Evolutionary conservation across 768 basidiomycete genomes (phyloP), one percentile per base, ranked within the genome.

Genomic region (Naematelia aurantialba): DNA sequence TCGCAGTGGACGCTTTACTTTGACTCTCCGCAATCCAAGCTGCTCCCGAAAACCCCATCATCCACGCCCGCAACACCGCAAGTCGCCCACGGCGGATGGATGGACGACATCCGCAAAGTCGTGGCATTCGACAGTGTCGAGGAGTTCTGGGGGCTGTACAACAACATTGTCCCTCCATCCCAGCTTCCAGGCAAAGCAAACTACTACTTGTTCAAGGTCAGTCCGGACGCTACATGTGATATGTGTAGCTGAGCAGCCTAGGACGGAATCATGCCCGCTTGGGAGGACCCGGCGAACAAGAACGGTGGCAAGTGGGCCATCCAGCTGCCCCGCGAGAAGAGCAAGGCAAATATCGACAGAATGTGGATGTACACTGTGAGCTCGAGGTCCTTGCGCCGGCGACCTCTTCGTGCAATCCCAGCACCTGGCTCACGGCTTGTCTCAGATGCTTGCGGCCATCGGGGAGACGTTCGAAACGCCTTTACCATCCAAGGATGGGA

Each of bases 91-190:
- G 72, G 78, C 39, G 72, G 89, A 21, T 99, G 96, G 96, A 96
- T 97, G 90, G 94, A 99, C 72, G 91, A 97, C 71, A 93, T 99
- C 73, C 91, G 93, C 72, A 88, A 89, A 57, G 94, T 99, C 55
- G 91, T 97, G 76, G 87, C 84, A 61, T 96, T 99, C 74, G 89
- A 94, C 72, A 89, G 88, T 59, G 96, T 99, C 19, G 96, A 99
- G 79, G 94, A 97, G 78, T 99, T 99, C 80, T 99, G 96, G 96
- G 94, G 94, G 89, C 79, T 96, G 63, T 93, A 96, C 80, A 96
- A 97, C 79, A 96, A 97, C 79, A 94, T 98, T 71, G 87, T 99
- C 48, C 89, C 91, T 24, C 96, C 96, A 14, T 94, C 91, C 19
- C 84, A 86, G 72, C 81, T 98, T 63, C 90, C 91, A 39, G 86